Conservation (phyloP, 352 stramenopile genomes). For the Phytophthora pisi region DNA sequence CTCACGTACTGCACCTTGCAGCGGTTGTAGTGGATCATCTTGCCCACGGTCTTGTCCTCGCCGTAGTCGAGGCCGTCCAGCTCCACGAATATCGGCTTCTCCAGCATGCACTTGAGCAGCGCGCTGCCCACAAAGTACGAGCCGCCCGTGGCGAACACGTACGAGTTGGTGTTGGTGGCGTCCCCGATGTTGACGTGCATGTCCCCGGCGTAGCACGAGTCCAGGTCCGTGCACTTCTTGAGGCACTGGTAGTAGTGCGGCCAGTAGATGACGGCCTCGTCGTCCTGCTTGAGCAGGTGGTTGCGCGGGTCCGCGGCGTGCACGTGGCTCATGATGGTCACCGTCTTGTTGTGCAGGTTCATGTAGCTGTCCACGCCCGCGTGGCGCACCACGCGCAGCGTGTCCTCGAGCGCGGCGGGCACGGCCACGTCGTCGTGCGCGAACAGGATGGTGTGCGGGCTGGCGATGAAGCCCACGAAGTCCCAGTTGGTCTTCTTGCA, state of each 20-base stretch:
- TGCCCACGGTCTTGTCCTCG: constrained; percentile 81
- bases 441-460: constrained; percentile 69
- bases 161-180: constrained; percentile 68
- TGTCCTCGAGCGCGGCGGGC: constrained; percentile 54
- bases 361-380: constrained; percentile 69
- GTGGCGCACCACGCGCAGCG: constrained; percentile 66
- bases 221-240: constrained; percentile 69
- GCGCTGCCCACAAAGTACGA: constrained; percentile 80
- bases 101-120: constrained; percentile 69
- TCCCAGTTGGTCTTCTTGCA: constrained; percentile 83
- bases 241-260: constrained; percentile 83
- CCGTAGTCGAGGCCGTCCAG: constrained; percentile 72
- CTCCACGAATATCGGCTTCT: constrained; percentile 65
- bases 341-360: constrained; percentile 84
- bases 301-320: constrained; percentile 49
- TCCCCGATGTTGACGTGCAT: constrained; percentile 84
- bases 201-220: constrained; percentile 73
- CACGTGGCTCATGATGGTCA: constrained; percentile 81
- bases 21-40: constrained; percentile 86
- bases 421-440: constrained; percentile 69
- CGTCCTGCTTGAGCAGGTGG: constrained; percentile 78
- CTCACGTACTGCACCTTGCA: constrained; percentile 82
- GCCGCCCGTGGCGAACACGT: constrained; percentile 78
- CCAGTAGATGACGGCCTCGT: constrained; percentile 79
- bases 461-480: constrained; percentile 72